Evolutionary conservation across 140 eudicot genomes (phyloP), one percentile per base, ranked within the genome.

Genomic region (Oenanthe javanica): DNA sequence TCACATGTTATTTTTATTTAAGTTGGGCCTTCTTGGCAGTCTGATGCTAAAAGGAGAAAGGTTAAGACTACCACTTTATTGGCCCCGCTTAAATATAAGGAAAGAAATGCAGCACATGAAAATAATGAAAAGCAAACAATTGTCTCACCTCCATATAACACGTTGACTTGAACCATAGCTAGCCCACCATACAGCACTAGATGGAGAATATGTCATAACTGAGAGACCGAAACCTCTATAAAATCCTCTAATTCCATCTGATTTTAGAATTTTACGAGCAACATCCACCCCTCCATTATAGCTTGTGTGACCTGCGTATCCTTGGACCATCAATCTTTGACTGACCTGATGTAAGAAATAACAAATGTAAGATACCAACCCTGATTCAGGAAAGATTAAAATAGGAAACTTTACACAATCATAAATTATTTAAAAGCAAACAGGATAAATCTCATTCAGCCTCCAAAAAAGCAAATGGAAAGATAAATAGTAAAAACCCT

Each of bases 151-250:
- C 99, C 99, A 95, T 79, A 95, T 88, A 83, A 95, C 81, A n/a
- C 98, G 97, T 84, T 95, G 99, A 80, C 99, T 95, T 77, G 99
- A 93, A 75, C 99, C 99, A 79, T 95, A 95, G 79, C 97, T 92
- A 72, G 99, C 99, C 99, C 99, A 95, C 99, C 99, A 95, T 43
- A 93, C 99, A 61, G 98, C 98, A 89, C 99, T 95, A n/a, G 99
- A 92, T 59, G 99, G 99, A 46, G 96, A 85, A 85, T 92, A 95
- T 0, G 99, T 95, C 90, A 93, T 83, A 31, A 93, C 97, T 23
- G 99, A 95, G 2, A 95, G 89, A 81, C 99, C 96, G 46, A 95
- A 95, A 82, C 99, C 99, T 82, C 99, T 87, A 66, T 95, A 95
- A 11, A 95, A 84, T 76, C 99, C 99, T n/a, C 96, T 89, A 75